Evolutionary conservation across 192 early-diverging fungal species (phyloP).

Genomic region (Backusella tarrabulga): DNA sequence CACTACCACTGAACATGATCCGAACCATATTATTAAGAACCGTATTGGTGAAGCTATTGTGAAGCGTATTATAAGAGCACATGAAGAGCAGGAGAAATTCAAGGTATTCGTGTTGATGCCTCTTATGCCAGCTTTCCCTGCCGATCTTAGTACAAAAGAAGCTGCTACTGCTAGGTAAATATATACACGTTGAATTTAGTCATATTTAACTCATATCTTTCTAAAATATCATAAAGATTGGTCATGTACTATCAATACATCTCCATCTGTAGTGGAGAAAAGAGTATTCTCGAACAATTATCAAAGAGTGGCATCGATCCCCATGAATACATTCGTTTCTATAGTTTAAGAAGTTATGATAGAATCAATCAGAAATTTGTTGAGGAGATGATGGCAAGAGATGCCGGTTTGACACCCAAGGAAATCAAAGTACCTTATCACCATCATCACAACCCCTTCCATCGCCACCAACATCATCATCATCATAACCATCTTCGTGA

Average conservation of each 20-base stretch:
- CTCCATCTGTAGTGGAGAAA: conserved; percentile 73
- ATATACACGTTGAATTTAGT: not conserved
- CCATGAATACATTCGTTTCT: conserved; percentile 71
- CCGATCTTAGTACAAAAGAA: conserved; percentile 71
- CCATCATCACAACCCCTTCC: not conserved
- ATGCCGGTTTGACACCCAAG: conserved; percentile 22
- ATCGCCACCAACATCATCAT: not conserved
- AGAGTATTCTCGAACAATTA: conserved; percentile 62
- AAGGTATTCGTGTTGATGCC: conserved; percentile 82
- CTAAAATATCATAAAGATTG: conserved; percentile 28
- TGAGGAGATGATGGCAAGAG: conserved; percentile 19
- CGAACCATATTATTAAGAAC: conserved; percentile 67
- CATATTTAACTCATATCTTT: not conserved
- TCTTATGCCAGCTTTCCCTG: conserved; percentile 84
- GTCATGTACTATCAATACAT: conserved; percentile 83
- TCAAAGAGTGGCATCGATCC: conserved; percentile 52
- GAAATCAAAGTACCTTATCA: conserved; percentile 18
- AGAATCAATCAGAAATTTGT: conserved; percentile 46
- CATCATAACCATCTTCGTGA: not conserved
- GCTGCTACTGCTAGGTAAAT: conserved; percentile 62
- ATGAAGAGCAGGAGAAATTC: conserved; percentile 65
- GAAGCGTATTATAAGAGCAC: conserved; percentile 72
- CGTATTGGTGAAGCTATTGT: conserved; percentile 79
- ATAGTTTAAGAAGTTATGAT: conserved; percentile 75
- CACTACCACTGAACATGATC: conserved; percentile 43